Percentiles rank a stretch among this genome's conserved stretches.
Conservation (phyloP, 352 stramenopile genomes). For the Blastocystis sp. region DNA sequence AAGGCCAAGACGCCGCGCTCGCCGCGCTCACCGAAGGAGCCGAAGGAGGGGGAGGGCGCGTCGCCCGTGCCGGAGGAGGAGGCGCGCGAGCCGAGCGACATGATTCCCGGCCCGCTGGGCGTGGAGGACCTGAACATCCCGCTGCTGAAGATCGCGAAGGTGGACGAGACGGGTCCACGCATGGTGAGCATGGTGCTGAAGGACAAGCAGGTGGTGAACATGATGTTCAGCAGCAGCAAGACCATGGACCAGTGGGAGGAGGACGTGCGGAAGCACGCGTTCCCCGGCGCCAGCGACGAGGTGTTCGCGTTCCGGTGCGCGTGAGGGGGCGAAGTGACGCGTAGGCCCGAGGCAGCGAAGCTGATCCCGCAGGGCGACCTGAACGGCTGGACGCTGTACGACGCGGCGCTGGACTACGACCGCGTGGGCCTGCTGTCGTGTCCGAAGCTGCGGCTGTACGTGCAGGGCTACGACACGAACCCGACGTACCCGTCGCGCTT, state of each 20-base stretch:
- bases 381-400: constrained; percentile 71
- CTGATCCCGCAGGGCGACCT: constrained; percentile 66
- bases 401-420: constrained; percentile 76
- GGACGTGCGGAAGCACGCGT: neutral
- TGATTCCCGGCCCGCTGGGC: constrained; percentile 54
- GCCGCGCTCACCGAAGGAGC: neutral
- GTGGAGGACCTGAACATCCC: constrained; percentile 23
- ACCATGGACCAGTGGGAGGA: constrained; percentile 43
- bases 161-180: constrained; percentile 48
- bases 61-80: neutral
- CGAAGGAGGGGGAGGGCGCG: constrained; percentile 10
- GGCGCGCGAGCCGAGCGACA: constrained; percentile 5
- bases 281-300: constrained; percentile 43
- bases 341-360: constrained; percentile 58
- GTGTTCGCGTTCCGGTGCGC: constrained; percentile 68
- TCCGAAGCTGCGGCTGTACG: constrained; percentile 75
- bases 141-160: constrained; percentile 64
- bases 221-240: constrained; percentile 54
- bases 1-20: constrained; percentile 63
- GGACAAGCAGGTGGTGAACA: constrained; percentile 65
- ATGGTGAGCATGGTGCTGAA: constrained; percentile 65
- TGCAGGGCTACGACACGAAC: constrained; percentile 72
- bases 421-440: constrained; percentile 79
- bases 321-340: neutral
- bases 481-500: constrained; percentile 90